phyloP scores from a whole-genome alignment of 73 alveolate genomes.

The Paramecium octaurelia region DNA sequence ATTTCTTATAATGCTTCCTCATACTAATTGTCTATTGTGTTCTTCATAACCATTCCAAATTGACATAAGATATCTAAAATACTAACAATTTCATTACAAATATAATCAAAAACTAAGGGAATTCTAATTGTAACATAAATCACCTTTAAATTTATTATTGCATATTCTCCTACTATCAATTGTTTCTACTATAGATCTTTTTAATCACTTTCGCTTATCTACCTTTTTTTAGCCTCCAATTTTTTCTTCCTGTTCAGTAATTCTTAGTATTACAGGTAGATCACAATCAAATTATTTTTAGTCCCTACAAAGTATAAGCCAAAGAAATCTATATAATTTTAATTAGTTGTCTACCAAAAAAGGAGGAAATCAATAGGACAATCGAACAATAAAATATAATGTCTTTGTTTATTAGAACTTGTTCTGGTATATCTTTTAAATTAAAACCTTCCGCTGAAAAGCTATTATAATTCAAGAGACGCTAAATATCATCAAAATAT shows the following conservation, averaged over 20 bases:
- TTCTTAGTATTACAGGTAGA: not conserved
- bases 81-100: not conserved
- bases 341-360: not conserved
- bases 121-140: not conserved
- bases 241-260: not conserved
- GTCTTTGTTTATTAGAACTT: not conserved
- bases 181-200: not conserved
- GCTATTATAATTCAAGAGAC: not conserved
- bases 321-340: not conserved
- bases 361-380: not conserved
- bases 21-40: not conserved
- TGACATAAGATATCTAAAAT: not conserved
- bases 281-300: not conserved
- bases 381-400: not conserved
- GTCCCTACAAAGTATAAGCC: not conserved
- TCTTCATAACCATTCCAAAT: not conserved
- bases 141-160: not conserved
- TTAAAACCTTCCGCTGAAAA: not conserved
- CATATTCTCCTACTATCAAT: conserved; percentile 16
- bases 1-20: not conserved
- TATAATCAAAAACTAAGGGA: not conserved
- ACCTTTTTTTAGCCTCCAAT: not conserved
- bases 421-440: not conserved
- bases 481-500: not conserved
- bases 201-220: not conserved